A percentile compares a stretch with the other conserved stretches of the same genome.
Evolutionary conservation across 1,284 basidiomycete species (phyloP).

Genomic region (Neonothopanus nambi): DNA sequence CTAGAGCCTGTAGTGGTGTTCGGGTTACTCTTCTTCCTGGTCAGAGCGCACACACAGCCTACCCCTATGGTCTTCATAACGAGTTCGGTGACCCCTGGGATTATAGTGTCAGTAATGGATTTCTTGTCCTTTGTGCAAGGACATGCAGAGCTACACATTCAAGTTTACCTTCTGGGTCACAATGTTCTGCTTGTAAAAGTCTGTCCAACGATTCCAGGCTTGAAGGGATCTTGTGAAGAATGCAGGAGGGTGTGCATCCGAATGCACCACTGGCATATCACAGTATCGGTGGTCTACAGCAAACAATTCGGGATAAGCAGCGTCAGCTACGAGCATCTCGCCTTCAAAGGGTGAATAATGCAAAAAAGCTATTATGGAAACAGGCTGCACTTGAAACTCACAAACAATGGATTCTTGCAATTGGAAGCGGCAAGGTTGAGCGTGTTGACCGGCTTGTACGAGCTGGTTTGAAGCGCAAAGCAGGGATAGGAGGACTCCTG

Average conservation of each 20-base stretch:
- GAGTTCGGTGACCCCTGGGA: slow-evolving; percentile 6
- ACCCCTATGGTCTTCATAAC: slow-evolving; percentile 22
- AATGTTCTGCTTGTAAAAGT: neutral
- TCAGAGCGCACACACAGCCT: slow-evolving; percentile 15
- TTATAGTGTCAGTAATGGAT: neutral
- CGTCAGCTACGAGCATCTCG: slow-evolving; percentile 9
- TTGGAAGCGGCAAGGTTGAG: neutral
- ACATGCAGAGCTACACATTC: neutral
- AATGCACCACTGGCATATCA: slow-evolving; percentile 10
- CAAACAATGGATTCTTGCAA: slow-evolving; percentile 17
- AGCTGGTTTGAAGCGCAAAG: slow-evolving; percentile 9
- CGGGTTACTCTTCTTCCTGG: slow-evolving; percentile 12
- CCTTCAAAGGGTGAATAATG: slow-evolving; percentile 10
- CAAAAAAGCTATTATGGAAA: neutral
- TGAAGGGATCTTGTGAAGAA: neutral
- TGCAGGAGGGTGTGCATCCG: slow-evolving; percentile 11
- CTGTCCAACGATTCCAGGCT: neutral
- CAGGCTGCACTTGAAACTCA: slow-evolving; percentile 3
- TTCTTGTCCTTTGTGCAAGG: neutral
- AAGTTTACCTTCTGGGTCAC: neutral
- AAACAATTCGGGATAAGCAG: neutral
- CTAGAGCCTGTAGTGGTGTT: slow-evolving; percentile 5
- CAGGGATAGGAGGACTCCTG: slow-evolving; percentile 5
- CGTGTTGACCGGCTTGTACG: slow-evolving; percentile 6
- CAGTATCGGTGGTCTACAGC: slow-evolving; percentile 8